Conservation (phyloP, 257 asterid genomes). For the Solanum habrochaites region DNA sequence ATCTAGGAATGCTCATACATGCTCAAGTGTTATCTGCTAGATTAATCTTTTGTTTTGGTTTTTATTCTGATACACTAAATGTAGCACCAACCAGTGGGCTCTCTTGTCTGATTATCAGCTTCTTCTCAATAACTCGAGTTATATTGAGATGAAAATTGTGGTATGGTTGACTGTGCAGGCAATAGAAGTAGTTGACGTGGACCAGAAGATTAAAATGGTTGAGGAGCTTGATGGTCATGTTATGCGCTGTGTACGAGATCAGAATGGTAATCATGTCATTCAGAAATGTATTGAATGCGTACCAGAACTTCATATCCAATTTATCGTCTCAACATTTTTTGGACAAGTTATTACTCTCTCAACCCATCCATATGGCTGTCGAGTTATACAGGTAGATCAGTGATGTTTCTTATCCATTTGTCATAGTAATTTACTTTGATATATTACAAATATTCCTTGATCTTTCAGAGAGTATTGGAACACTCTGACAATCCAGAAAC, state of each 20-base stretch:
- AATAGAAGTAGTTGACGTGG: constrained; percentile 85
- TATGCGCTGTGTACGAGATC: constrained; percentile 97
- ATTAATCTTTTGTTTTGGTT: neutral
- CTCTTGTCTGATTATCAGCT: neutral
- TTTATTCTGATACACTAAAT: neutral
- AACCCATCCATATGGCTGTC: constrained; percentile 96
- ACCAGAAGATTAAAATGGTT: constrained; percentile 87
- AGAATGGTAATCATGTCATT: constrained; percentile 88
- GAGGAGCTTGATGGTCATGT: constrained; percentile 89
- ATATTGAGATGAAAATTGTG: neutral
- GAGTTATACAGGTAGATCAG: constrained; percentile 73
- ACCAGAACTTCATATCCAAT: constrained; percentile 77
- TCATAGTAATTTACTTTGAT: neutral
- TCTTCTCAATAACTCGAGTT: neutral
- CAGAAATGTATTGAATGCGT: constrained; percentile 96
- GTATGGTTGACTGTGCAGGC: constrained; percentile 38
- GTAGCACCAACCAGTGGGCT: neutral
- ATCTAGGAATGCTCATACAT: neutral
- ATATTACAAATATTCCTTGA: neutral
- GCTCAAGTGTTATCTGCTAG: neutral
- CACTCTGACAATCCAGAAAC: constrained; percentile 62
- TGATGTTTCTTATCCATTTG: neutral
- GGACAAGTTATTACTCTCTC: constrained; percentile 91
- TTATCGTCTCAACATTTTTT: constrained; percentile 62
- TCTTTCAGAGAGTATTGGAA: constrained; percentile 73